phyloP scores from a whole-genome alignment of 768 basidiomycete genomes.

The Hydnum rufescens region DNA sequence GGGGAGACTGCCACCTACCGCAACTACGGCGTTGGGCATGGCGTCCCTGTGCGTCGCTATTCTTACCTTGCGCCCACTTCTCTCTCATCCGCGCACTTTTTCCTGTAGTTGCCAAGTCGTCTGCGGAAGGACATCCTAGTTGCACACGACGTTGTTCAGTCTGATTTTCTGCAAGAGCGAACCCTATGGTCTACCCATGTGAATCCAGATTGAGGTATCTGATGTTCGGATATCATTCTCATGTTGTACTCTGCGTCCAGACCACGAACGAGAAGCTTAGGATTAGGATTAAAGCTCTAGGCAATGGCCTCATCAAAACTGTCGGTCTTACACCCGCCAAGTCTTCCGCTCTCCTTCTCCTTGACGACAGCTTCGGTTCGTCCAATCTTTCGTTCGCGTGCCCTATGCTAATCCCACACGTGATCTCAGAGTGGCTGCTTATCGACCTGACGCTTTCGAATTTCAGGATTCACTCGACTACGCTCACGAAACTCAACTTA shows the following conservation, averaged over 20 bases:
- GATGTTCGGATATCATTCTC: neutral
- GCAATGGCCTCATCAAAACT: slow-evolving; percentile 45
- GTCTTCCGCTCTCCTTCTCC: slow-evolving; percentile 50
- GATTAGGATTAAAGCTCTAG: slow-evolving; percentile 50
- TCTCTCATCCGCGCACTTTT: slow-evolving; percentile 1
- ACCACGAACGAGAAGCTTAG: slow-evolving; percentile 54
- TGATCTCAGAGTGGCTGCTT: slow-evolving; percentile 47
- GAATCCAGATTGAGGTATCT: slow-evolving; percentile 7
- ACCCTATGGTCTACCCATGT: slow-evolving; percentile 71
- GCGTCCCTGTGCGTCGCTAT: slow-evolving; percentile 22
- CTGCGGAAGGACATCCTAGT: slow-evolving; percentile 55
- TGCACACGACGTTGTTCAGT: slow-evolving; percentile 42
- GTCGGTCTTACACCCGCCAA: slow-evolving; percentile 30
- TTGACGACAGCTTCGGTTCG: slow-evolving; percentile 63
- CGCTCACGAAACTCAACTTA: slow-evolving; percentile 36
- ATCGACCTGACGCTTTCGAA: slow-evolving; percentile 60
- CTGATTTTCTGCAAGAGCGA: slow-evolving; percentile 44
- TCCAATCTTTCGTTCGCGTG: slow-evolving; percentile 2
- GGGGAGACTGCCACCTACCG: slow-evolving; percentile 76
- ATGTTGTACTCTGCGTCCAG: slow-evolving; percentile 19
- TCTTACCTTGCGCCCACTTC: neutral
- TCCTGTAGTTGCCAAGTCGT: slow-evolving; percentile 43
- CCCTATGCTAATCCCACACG: slow-evolving; percentile 3
- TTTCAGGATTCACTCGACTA: slow-evolving; percentile 48
- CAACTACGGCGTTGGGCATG: slow-evolving; percentile 67